phyloP scores from a whole-genome alignment of 306 rosid species.

The Castanea crenata region DNA sequence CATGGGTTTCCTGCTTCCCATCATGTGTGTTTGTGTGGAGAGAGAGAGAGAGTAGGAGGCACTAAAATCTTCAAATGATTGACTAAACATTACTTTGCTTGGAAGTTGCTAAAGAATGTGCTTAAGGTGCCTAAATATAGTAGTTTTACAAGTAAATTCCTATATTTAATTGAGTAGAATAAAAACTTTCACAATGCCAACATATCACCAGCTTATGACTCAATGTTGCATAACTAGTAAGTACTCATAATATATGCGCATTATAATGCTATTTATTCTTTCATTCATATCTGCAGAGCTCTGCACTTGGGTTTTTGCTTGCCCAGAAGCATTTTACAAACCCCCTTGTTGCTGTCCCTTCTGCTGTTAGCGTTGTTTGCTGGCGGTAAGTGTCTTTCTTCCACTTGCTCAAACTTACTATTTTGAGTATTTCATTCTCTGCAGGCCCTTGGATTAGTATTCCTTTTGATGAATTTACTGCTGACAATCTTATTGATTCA shows the following conservation, averaged over 20 bases:
- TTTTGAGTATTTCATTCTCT: constrained; percentile 6
- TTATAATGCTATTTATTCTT: constrained; percentile 13
- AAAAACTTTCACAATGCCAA: background rate
- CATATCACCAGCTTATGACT: background rate
- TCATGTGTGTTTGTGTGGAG: background rate
- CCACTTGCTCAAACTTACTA: background rate
- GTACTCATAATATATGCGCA: background rate
- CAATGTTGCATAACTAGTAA: background rate
- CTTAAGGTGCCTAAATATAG: background rate
- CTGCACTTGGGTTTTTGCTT: constrained; percentile 90
- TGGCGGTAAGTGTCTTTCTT: constrained; percentile 64
- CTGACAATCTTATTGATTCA: constrained; percentile 2
- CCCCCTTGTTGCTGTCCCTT: constrained; percentile 91
- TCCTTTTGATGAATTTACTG: constrained; percentile 1
- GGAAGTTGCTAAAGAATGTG: background rate
- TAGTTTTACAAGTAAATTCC: background rate
- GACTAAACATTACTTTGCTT: background rate
- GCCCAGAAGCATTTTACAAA: constrained; percentile 94
- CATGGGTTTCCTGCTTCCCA: no score
- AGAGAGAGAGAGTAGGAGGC: background rate
- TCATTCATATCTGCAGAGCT: constrained; percentile 52
- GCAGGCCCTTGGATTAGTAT: background rate
- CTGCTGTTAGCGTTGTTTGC: constrained; percentile 93
- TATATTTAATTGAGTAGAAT: background rate
- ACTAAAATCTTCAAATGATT: background rate